These are phyloP conservation scores for Aspergillus sp. DNA, from an alignment of 2,329 filamentous ascomycete species.

Conservation along the genomic window DNA sequence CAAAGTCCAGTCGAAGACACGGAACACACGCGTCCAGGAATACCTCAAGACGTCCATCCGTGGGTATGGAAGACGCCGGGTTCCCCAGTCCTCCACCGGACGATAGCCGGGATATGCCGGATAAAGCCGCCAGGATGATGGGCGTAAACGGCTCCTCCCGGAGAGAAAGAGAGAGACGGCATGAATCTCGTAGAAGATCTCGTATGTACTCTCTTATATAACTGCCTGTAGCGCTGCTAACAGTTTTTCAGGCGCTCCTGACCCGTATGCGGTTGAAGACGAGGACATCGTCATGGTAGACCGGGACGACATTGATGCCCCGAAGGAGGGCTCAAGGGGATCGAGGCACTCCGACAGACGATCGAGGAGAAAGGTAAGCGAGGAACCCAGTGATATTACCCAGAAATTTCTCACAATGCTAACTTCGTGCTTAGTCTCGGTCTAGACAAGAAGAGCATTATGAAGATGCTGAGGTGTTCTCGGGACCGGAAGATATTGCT, in stretches of 20 bases:
- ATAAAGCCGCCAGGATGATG: constrained; percentile 79
- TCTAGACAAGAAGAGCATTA: constrained; percentile 35
- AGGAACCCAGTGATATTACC: background rate
- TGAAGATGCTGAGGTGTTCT: constrained; percentile 53
- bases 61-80: constrained; percentile 64
- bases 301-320: constrained; percentile 42
- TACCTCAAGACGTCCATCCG: constrained; percentile 65
- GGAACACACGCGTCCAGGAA: constrained; percentile 57
- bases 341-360: constrained; percentile 36
- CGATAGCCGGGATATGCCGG: constrained; percentile 63
- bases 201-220: constrained; percentile 24
- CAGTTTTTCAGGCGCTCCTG: constrained; percentile 38
- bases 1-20: constrained; percentile 67
- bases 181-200: constrained; percentile 54
- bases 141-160: constrained; percentile 53
- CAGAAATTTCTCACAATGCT: background rate
- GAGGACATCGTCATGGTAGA: constrained; percentile 65
- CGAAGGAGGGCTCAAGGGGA: constrained; percentile 36
- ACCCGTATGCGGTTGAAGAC: constrained; percentile 66
- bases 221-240: background rate
- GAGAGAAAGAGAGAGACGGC: constrained; percentile 48
- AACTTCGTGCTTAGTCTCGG: constrained; percentile 31
- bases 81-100: constrained; percentile 74
- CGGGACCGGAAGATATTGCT: constrained; percentile 53
- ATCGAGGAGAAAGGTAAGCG: constrained; percentile 42